Evolutionary conservation across 305 asterid species (phyloP).

Genomic region (Fraxinus sp.): DNA sequence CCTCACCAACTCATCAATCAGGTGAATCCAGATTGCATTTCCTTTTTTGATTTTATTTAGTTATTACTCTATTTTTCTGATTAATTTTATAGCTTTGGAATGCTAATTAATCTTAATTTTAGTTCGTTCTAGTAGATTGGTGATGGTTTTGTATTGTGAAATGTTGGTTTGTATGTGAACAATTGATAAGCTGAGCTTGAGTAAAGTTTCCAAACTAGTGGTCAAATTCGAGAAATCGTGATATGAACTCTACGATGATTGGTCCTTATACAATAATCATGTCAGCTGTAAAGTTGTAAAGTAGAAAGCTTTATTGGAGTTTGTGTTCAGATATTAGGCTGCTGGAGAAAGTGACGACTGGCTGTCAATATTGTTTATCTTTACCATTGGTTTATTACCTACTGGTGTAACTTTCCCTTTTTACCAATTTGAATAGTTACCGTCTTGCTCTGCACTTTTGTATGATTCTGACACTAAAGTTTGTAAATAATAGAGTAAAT

Average conservation of each 20-base stretch:
- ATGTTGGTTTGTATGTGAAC: background rate
- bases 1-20: conserved; percentile 93
- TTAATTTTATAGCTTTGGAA: conserved; percentile 5
- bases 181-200: background rate
- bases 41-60: background rate
- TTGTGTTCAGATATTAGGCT: conserved; percentile 23
- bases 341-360: conserved; percentile 10
- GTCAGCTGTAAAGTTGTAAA: conserved; percentile 22
- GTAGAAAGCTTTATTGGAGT: conserved; percentile 30
- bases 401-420: background rate
- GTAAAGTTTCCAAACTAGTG: conserved; percentile 4
- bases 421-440: background rate
- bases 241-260: conserved; percentile 18
- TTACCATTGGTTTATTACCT: background rate
- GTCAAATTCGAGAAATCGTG: conserved; percentile 13
- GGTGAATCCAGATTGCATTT: conserved; percentile 33
- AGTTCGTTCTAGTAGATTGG: background rate
- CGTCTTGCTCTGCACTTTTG: background rate
- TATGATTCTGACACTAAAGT: background rate
- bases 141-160: background rate
- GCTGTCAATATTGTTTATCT: background rate
- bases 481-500: background rate
- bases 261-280: conserved; percentile 10
- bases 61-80: background rate
- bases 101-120: background rate